Conservation (phyloP, 495 filamentous ascomycete species). For the Baudoinia panamericana region DNA sequence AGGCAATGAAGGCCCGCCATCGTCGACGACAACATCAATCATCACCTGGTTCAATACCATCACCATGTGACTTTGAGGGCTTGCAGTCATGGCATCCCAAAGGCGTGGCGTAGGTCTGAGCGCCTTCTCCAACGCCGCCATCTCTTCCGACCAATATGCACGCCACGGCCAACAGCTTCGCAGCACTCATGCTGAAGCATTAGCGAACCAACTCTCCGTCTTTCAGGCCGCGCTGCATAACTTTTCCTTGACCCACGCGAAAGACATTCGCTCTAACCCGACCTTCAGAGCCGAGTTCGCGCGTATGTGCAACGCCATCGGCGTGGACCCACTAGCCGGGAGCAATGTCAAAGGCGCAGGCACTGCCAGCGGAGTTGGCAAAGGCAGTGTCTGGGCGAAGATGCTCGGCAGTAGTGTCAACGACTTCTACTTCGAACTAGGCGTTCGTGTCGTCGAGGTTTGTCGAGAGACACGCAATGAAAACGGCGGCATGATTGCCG, state of each 20-base stretch:
- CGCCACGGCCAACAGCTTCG: conserved; percentile 77
- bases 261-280: conserved; percentile 89
- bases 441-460: conserved; percentile 83
- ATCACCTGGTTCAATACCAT: not conserved
- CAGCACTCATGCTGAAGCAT: conserved; percentile 61
- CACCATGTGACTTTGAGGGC: too few relatives aligned
- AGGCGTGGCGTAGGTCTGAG: conserved; percentile 68
- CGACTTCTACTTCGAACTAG: conserved; percentile 96
- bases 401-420: conserved; percentile 81
- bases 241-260: conserved; percentile 86
- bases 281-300: conserved; percentile 93
- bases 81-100: conserved; percentile 25
- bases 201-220: conserved; percentile 84
- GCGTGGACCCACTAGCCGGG: conserved; percentile 79
- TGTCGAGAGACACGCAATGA: conserved; percentile 76
- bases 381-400: conserved; percentile 73
- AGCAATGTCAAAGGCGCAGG: conserved; percentile 42
- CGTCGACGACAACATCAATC: not conserved
- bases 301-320: conserved; percentile 94
- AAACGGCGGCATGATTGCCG: conserved; percentile 82
- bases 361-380: conserved; percentile 27
- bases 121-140: conserved; percentile 71
- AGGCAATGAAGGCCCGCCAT: too few relatives aligned
- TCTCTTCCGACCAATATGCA: conserved; percentile 73
- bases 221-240: conserved; percentile 89